Evolutionary conservation across 2,329 filamentous ascomycete species (phyloP), one percentile per base, ranked within the genome.

Genomic region (Samsoniella hepiali): DNA sequence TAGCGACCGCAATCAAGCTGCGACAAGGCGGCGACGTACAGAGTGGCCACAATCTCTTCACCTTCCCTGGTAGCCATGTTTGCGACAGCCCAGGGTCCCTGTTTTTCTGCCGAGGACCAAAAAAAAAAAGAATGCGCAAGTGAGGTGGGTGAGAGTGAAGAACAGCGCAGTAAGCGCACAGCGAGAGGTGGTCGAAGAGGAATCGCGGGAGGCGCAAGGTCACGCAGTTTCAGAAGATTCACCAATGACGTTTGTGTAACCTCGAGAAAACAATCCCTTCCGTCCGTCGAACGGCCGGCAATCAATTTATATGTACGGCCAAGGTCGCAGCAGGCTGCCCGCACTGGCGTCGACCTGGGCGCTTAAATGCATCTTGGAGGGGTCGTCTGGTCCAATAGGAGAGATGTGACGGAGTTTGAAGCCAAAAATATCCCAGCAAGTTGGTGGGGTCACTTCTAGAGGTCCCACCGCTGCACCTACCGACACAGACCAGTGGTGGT

Each of bases 11-110:
- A 29, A 29, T 15, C 34, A 15, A 40, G 27, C 13, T 34, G 11
- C 36, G 40, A 36, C 15, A 34, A 49, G 22, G 10, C 22, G 10
- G 31, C 8, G 27, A 75, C 81, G 77, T 69, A 83, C 81, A 83
- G 76, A 34, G 80, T 82, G 53, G 79, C 80, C 61, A 81, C 79
- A 64, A 80, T 78, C 69, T 83, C 81, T 72, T 83, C 81, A 58
- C 80, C 81, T 45, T 76, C 76, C 66, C 75, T 72, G 36, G 76
- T 73, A 55, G 81, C 78, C 81, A 83, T 83, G 13, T 64, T 74
- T 56, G 61, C 54, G n/a, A 44, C 13, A 27, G n/a, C n/a, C 27
- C 27, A 5, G 22, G 13, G 8, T n/a, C n/a, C 27, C 6, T 11
- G 1, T 22, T 34, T 22, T 34, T 27, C 29, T 34, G 47, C 36